Evolutionary conservation across 225 moss, liverwort and hornwort genomes (phyloP), one percentile per base, ranked within the genome.

Genomic region (Polytrichum commune): DNA sequence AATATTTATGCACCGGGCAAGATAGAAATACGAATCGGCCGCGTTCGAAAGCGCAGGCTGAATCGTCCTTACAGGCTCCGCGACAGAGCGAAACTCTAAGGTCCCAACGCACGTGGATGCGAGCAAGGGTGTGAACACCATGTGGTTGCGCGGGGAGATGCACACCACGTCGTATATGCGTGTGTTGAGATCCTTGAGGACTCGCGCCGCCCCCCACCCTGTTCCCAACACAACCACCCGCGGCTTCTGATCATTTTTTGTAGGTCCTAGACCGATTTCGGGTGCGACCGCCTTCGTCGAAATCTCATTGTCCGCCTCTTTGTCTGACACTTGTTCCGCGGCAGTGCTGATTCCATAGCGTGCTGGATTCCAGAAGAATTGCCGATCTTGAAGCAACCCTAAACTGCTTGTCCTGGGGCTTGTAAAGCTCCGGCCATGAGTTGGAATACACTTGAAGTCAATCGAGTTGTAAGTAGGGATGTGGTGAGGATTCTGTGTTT

Each of bases 91-190:
- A 72, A 93, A 92, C 30, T 96, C 96, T 27, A 96, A 78, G 27
- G 96, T 96, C 0, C 96, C 96, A 4, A 93, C 93, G 28, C 93
- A 93, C 6, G 93, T 93, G 19, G 90, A 90, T 1, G 96, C 86
- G 54, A 96, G 60, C 72, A 96, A 78, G 55, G 96, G 96, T 23
- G 96, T 96, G 81, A 96, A 96, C 19, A 96, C 93, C 93, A 96
- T 93, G 64, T 96, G 93, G 72, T 96, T 96, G 74, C 96, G 89
- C n/a, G 96, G 96, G 8, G 96, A 93, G 74, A 96, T 27, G 87
- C 90, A 93, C 26, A 93, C 88, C 1, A 93, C 63, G 72, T 96
- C 96, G 61, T 88, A 96, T 19, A 81, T 1, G 7, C 80, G 71
- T 3, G 90, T 70, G 71, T 93, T 82, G 65, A 92, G 54, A 1